Percentiles rank a stretch among this genome's conserved stretches.
Evolutionary conservation across 116 monocot species (phyloP).

Genomic region (Phalaenopsis hybrid): DNA sequence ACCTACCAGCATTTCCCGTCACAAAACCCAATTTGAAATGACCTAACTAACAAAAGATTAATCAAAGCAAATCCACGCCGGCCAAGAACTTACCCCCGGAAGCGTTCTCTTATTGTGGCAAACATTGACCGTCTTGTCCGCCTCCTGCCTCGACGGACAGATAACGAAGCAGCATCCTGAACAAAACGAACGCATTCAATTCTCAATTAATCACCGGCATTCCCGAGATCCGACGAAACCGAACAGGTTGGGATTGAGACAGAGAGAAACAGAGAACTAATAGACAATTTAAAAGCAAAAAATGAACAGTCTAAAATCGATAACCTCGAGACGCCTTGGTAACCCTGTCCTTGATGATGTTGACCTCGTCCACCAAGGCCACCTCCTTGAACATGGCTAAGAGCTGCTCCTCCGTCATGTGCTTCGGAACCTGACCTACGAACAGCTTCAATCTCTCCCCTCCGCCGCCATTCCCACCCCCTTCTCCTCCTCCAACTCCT

Average conservation of each 20-base stretch:
- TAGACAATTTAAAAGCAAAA: not conserved
- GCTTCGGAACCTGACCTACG: constrained; percentile 86
- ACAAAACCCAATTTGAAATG: not conserved
- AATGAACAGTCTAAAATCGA: not conserved
- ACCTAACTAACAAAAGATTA: not conserved
- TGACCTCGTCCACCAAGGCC: constrained; percentile 93
- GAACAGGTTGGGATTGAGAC: not conserved
- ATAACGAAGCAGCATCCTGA: constrained; percentile 96
- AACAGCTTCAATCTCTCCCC: constrained; percentile 70
- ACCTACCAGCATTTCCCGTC: not conserved
- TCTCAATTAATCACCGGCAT: constrained; percentile 10
- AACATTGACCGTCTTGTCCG: constrained; percentile 82
- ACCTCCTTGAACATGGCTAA: constrained; percentile 81
- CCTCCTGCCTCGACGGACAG: constrained; percentile 80
- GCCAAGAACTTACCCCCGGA: constrained; percentile 50
- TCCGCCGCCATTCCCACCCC: constrained; percentile 5
- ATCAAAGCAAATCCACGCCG: not conserved
- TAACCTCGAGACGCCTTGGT: constrained; percentile 88
- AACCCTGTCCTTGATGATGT: constrained; percentile 82
- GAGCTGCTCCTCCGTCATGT: constrained; percentile 81
- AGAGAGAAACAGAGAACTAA: not conserved
- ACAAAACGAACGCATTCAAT: not conserved
- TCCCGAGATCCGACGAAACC: constrained; percentile 13
- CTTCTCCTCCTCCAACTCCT: constrained; percentile 5
- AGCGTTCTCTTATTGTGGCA: constrained; percentile 93